phyloP scores from a whole-genome alignment of 805 yeast species.

The Kuraishia capsulata region DNA sequence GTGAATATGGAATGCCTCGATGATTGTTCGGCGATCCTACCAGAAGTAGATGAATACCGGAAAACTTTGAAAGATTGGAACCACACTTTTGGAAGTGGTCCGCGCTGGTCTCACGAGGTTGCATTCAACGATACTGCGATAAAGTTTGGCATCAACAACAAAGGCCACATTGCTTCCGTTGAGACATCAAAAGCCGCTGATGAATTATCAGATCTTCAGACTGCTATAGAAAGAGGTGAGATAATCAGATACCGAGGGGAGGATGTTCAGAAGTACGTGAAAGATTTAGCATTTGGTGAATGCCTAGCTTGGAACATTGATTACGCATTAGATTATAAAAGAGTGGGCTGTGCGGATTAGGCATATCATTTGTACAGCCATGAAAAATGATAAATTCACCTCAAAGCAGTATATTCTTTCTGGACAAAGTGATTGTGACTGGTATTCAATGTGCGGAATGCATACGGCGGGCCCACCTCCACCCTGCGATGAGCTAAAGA shows the following conservation, averaged over 20 bases:
- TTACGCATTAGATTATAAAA: constrained; percentile 8
- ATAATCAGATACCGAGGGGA: constrained; percentile 13
- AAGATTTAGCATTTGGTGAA: constrained; percentile 5
- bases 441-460: too few relatives aligned
- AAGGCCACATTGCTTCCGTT: neutral
- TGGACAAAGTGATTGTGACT: too few relatives aligned
- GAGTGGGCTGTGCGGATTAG: constrained; percentile 6
- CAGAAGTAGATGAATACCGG: constrained; percentile 30
- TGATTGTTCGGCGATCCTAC: constrained; percentile 19
- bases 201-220: constrained; percentile 6
- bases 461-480: too few relatives aligned
- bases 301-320: constrained; percentile 20
- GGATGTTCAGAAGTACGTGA: constrained; percentile 8
- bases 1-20: constrained; percentile 14
- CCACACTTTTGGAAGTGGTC: constrained; percentile 75
- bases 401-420: too few relatives aligned
- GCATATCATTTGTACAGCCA: too few relatives aligned
- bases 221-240: constrained; percentile 4
- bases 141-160: constrained; percentile 15
- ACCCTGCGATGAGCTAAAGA: too few relatives aligned
- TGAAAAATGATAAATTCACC: too few relatives aligned
- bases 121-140: constrained; percentile 17
- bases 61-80: constrained; percentile 45
- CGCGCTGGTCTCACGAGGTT: constrained; percentile 48
- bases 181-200: constrained; percentile 3